Conservation (phyloP, 306 rosid genomes). For the Quercus alba region DNA sequence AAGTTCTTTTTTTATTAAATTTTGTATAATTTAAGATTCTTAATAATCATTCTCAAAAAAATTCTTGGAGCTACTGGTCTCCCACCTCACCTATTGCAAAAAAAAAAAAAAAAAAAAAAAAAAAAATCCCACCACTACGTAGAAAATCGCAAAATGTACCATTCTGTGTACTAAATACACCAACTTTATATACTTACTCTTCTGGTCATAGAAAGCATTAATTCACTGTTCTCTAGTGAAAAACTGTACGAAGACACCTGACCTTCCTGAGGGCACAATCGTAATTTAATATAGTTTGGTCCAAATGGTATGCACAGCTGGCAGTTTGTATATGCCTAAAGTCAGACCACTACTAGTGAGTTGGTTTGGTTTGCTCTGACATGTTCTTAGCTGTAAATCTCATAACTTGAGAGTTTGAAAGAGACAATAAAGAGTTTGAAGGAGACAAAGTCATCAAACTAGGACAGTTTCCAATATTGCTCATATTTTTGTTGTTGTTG, state of each 20-base stretch:
- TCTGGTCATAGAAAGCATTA: neutral
- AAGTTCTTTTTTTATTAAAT: too few relatives aligned
- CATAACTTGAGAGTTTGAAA: slow-evolving; percentile 9
- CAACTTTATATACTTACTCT: neutral
- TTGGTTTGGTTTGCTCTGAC: slow-evolving; percentile 17
- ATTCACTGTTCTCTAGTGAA: too few relatives aligned
- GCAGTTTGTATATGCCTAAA: slow-evolving; percentile 22
- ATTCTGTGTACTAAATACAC: neutral
- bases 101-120: too few relatives aligned
- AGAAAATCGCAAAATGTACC: slow-evolving; percentile 1
- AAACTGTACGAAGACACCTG: neutral
- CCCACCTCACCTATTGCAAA: too few relatives aligned
- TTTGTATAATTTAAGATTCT: too few relatives aligned
- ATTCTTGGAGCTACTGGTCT: accelerated
- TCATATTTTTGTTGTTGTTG: slow-evolving; percentile 8
- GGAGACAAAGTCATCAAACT: slow-evolving; percentile 5
- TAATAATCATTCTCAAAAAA: accelerated
- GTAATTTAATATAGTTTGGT: slow-evolving; percentile 15
- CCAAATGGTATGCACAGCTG: slow-evolving; percentile 19
- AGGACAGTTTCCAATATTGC: neutral
- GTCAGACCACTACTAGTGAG: slow-evolving; percentile 16
- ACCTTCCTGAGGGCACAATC: slow-evolving; percentile 2
- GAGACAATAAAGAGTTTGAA: neutral
- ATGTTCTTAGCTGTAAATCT: slow-evolving; percentile 31
- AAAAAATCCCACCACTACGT: neutral